Base-by-base conservation (phyloP, 106 monocot genomes). In the Allium sativum region DNA sequence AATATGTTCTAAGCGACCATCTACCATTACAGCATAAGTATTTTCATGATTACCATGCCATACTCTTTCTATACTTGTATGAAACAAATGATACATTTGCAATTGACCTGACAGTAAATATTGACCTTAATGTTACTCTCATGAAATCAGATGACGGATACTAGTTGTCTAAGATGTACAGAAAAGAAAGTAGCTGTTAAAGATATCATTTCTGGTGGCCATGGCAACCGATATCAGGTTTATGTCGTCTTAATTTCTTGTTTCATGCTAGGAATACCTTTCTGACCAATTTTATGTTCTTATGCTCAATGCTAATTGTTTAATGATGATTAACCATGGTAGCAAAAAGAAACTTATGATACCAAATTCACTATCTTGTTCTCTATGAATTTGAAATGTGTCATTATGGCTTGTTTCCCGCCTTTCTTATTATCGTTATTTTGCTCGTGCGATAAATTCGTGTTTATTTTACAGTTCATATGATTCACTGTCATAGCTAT, bases 141-240 rank as follows among this genome's bases (percentile, higher is more conserved):
- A 17, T 68, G 10, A 17, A 57, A 63, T 44, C 78, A 98, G 96
- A 98, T 98, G 96, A 98, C 96, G 3, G 96, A 98, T 82, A 85
- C 88, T 42, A 65, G 82, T 59, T 98, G 96, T 70, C 67, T 75
- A 43, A 82, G 77, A 74, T 98, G 96, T 61, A 51, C 43, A 20
- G 87, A 98, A 68, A 98, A 83, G 72, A 84, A 84, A 74, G 96
- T 88, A 14, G 96, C 91, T 22, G 77, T 98, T 53, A 82, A 81
- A 6, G 96, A 88, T 53, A 88, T 98, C 44, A 98, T 98, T 56
- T 73, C 95, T 53, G 94, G 88, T 18, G 77, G 90, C 64, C 87
- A 73, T 77, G 88, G 88, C 16, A 82, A 88, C 58, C 79, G 96
- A 18, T 98, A 98, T 59, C 96, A 88, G 88, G 96, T 98, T 15